These are phyloP conservation scores for Pythium aquatile DNA, from an alignment of 352 stramenopile genomes.

Conservation along the genomic window DNA sequence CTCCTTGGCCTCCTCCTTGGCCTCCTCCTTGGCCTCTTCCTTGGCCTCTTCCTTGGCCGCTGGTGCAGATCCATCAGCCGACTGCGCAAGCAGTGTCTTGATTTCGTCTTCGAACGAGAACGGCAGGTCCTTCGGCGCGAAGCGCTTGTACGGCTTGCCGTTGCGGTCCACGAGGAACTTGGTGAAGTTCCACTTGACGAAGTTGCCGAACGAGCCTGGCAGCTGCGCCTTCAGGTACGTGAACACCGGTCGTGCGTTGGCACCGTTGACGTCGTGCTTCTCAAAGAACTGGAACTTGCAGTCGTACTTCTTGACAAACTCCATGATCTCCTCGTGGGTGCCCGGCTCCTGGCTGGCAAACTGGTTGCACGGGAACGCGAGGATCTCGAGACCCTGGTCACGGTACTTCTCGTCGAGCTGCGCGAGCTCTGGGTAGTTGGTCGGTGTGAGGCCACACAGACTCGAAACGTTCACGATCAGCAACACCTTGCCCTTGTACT, in stretches of 20 bases:
- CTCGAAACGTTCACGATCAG: conserved; percentile 30
- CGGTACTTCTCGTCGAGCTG: conserved; percentile 46
- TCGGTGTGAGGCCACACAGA: conserved; percentile 24
- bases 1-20: conserved; percentile 26
- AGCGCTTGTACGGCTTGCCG: conserved; percentile 72
- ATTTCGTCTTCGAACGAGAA: conserved; percentile 77
- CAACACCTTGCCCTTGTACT: conserved; percentile 37
- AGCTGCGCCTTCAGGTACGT: conserved; percentile 76
- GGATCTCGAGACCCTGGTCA: conserved; percentile 49
- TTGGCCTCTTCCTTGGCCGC: background rate
- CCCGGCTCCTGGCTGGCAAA: conserved; percentile 79
- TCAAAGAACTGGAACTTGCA: conserved; percentile 48
- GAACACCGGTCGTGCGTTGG: conserved; percentile 71
- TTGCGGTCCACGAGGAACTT: conserved; percentile 88
- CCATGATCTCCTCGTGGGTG: conserved; percentile 48
- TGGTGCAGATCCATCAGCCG: conserved; percentile 6
- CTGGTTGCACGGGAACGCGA: conserved; percentile 88
- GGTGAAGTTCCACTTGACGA: conserved; percentile 90
- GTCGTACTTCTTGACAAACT: conserved; percentile 58
- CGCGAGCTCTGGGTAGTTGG: conserved; percentile 70
- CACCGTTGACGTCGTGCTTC: conserved; percentile 89
- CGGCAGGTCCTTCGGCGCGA: conserved; percentile 56
- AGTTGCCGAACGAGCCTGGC: conserved; percentile 35
- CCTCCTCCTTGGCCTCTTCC: conserved; percentile 13
- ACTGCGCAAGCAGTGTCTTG: conserved; percentile 55